phyloP scores from a whole-genome alignment of 23 red algal species.

The Gracilaria domingensis region DNA sequence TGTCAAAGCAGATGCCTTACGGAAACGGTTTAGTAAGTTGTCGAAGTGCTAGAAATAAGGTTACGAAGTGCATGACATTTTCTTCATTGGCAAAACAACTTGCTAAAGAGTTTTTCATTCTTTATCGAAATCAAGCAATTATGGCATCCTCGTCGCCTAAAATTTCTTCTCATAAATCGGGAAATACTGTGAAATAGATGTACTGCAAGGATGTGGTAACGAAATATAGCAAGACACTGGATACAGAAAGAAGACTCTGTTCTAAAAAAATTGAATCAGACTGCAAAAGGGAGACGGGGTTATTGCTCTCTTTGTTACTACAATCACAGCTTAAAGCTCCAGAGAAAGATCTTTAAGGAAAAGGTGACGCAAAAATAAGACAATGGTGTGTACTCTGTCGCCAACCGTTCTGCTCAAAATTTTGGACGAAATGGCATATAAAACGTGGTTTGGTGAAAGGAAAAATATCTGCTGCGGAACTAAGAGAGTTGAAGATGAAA shows the following conservation, averaged over 20 bases:
- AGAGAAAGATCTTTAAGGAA: slow-evolving; percentile 15
- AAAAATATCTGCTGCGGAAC: not conserved
- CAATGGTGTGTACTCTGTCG: slow-evolving; percentile 19
- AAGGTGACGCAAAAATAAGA: not conserved
- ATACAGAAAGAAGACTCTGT: slow-evolving; percentile 16
- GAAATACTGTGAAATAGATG: not conserved
- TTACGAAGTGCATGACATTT: slow-evolving; percentile 10
- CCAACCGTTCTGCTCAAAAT: not conserved
- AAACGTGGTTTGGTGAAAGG: not conserved
- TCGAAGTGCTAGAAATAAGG: slow-evolving; percentile 10
- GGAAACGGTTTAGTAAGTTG: not conserved
- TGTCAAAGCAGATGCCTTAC: not conserved
- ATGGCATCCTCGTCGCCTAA: not conserved
- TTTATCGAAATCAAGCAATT: not conserved
- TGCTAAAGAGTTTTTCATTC: not conserved
- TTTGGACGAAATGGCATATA: not conserved
- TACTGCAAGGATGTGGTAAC: not conserved
- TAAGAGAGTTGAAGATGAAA: not conserved
- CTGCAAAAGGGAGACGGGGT: not conserved
- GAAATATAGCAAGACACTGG: not conserved
- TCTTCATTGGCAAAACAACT: slow-evolving; percentile 1
- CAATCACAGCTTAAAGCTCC: not conserved
- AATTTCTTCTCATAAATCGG: not conserved
- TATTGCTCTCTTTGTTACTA: slow-evolving; percentile 52
- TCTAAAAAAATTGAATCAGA: not conserved